These are phyloP conservation scores for Sporothrix schenckii DNA, from an alignment of 2,329 filamentous ascomycete species.

Conservation along the genomic window DNA sequence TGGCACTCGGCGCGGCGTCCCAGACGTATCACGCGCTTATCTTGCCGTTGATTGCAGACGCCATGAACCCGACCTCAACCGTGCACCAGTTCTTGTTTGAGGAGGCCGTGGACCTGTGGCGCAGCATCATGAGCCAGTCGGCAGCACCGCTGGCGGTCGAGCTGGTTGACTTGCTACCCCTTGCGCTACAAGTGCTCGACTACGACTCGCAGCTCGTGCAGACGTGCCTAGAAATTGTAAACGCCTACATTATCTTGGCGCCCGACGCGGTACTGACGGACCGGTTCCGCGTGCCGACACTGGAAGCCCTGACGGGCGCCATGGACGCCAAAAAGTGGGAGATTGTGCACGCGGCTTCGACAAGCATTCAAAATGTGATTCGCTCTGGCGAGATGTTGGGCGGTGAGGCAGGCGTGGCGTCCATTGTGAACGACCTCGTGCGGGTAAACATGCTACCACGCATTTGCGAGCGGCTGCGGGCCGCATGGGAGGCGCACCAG, in stretches of 20 bases:
- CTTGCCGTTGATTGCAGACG: slow-evolving; percentile 78
- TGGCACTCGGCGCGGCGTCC: slow-evolving; percentile 78
- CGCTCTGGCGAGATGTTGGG: slow-evolving; percentile 65
- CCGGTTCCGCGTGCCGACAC: slow-evolving; percentile 54
- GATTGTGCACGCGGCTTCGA: slow-evolving; percentile 59
- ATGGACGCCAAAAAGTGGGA: slow-evolving; percentile 61
- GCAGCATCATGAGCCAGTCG: slow-evolving; percentile 69
- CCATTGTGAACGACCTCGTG: slow-evolving; percentile 68
- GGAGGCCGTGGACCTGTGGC: slow-evolving; percentile 89
- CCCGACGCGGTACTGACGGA: slow-evolving; percentile 67
- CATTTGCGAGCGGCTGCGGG: slow-evolving; percentile 67
- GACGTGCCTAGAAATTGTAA: slow-evolving; percentile 65
- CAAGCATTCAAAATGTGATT: slow-evolving; percentile 67
- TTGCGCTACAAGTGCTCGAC: slow-evolving; percentile 67
- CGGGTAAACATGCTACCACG: slow-evolving; percentile 64
- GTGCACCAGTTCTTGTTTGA: slow-evolving; percentile 83
- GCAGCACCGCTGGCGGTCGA: slow-evolving; percentile 62
- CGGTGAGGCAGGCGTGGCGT: slow-evolving; percentile 60
- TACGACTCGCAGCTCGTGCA: slow-evolving; percentile 66
- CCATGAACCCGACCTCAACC: slow-evolving; percentile 74
- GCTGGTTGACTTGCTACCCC: slow-evolving; percentile 64
- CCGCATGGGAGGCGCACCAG: slow-evolving; percentile 73
- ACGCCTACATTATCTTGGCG: slow-evolving; percentile 71
- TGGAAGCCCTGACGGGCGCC: slow-evolving; percentile 54
- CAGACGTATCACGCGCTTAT: slow-evolving; percentile 78